A percentile compares a stretch with the other conserved stretches of the same genome.
phyloP scores from a whole-genome alignment of 306 rosid genomes.

The Spatholobus suberectus region DNA sequence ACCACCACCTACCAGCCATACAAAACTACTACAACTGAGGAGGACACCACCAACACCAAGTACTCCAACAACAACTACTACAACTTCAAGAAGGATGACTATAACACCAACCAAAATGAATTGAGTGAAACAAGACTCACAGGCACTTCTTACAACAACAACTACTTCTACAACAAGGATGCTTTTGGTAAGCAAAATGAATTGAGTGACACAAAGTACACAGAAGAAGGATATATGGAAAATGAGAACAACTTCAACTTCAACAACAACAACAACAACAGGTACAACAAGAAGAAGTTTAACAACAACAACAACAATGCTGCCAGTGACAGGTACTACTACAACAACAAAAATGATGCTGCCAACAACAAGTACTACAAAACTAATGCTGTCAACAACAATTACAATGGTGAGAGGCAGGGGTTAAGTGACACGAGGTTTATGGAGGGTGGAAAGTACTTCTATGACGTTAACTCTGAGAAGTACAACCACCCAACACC shows the following conservation, averaged over 20 bases:
- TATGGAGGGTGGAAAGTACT: slow-evolving; percentile 74
- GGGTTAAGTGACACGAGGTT: slow-evolving; percentile 91
- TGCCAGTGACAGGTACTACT: slow-evolving; percentile 18
- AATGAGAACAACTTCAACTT: slow-evolving; percentile 42
- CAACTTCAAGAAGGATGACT: slow-evolving; percentile 40
- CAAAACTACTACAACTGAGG: slow-evolving; percentile 48
- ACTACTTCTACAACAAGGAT: slow-evolving; percentile 44
- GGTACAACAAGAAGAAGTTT: no score
- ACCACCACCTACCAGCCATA: slow-evolving; percentile 43
- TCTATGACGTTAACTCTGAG: slow-evolving; percentile 49
- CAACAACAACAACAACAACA: slow-evolving; percentile 40
- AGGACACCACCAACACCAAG: slow-evolving; percentile 21
- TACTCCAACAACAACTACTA: slow-evolving; percentile 38
- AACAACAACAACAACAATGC: slow-evolving; percentile 40
- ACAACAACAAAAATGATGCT: slow-evolving; percentile 8
- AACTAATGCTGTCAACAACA: slow-evolving; percentile 27
- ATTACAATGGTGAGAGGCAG: slow-evolving; percentile 53
- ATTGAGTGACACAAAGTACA: slow-evolving; percentile 36
- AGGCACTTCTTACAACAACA: neutral
- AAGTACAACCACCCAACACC: slow-evolving; percentile 54
- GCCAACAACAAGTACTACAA: slow-evolving; percentile 23
- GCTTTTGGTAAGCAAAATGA: slow-evolving; percentile 39
- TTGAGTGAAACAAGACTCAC: slow-evolving; percentile 30
- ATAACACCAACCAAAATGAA: slow-evolving; percentile 31
- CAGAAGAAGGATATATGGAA: slow-evolving; percentile 44